A percentile compares a stretch with the other conserved stretches of the same genome.
These are phyloP conservation scores for Fusarium pseudoanthophilum DNA, from an alignment of 2,329 filamentous ascomycete species.

Conservation along the genomic window DNA sequence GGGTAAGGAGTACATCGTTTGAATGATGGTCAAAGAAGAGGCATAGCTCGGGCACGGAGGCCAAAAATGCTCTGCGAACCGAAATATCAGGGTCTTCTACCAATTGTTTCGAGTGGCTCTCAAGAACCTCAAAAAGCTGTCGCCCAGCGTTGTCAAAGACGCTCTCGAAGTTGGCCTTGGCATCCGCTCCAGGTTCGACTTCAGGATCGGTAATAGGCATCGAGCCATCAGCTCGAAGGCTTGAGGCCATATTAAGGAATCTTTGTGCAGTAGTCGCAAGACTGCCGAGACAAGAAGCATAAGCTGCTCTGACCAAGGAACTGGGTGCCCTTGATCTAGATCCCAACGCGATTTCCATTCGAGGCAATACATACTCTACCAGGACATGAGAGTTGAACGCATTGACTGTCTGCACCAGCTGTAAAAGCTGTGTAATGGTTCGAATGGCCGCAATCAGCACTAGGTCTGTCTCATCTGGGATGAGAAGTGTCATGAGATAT, in stretches of 20 bases:
- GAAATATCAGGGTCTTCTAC: constrained; percentile 87
- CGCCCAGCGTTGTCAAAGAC: constrained; percentile 88
- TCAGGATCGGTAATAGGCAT: constrained; percentile 82
- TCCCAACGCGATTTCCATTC: constrained; percentile 66
- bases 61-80: constrained; percentile 89
- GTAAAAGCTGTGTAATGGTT: constrained; percentile 87
- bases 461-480: constrained; percentile 80
- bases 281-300: constrained; percentile 90
- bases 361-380: constrained; percentile 73
- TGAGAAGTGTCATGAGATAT: constrained; percentile 83
- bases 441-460: constrained; percentile 88
- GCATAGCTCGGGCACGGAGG: constrained; percentile 90
- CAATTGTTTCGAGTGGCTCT: constrained; percentile 87
- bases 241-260: constrained; percentile 92
- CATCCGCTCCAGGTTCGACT: constrained; percentile 75
- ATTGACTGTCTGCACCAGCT: constrained; percentile 88
- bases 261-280: constrained; percentile 85
- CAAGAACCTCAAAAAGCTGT: constrained; percentile 85
- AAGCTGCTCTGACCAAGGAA: constrained; percentile 84
- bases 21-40: constrained; percentile 94
- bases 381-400: constrained; percentile 77
- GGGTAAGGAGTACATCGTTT: constrained; percentile 95
- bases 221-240: constrained; percentile 84
- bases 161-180: constrained; percentile 79
- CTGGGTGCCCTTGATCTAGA: constrained; percentile 62